phyloP scores from a whole-genome alignment of 805 yeast genomes.

The Wickerhamomyces strasburgensis region DNA sequence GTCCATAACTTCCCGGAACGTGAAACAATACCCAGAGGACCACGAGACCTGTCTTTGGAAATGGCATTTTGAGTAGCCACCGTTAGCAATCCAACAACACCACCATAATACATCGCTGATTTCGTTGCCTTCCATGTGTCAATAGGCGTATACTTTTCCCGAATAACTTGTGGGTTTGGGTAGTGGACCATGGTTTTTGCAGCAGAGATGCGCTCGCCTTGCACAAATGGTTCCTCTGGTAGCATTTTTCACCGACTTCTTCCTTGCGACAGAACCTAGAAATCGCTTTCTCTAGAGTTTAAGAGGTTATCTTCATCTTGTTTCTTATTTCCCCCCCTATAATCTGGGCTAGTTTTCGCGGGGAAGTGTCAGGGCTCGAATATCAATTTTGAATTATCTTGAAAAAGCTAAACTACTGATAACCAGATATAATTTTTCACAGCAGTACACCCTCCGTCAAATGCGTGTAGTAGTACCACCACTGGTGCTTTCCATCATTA shows the following conservation, averaged over 20 bases:
- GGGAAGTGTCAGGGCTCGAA: background rate
- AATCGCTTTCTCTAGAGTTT: background rate
- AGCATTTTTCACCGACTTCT: too few relatives aligned
- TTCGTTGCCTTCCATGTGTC: conserved; percentile 49
- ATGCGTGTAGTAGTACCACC: too few relatives aligned
- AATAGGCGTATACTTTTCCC: conserved; percentile 48
- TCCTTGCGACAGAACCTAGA: background rate
- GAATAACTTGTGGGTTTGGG: conserved; percentile 19
- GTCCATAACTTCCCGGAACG: conserved; percentile 29
- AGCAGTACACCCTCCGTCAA: too few relatives aligned
- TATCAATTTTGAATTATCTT: background rate
- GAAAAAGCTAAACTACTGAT: too few relatives aligned
- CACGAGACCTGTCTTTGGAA: conserved; percentile 34
- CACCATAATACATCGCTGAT: conserved; percentile 40
- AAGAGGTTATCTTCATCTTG: too few relatives aligned
- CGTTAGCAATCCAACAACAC: conserved; percentile 43
- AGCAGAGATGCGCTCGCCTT: too few relatives aligned
- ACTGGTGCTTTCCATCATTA: too few relatives aligned
- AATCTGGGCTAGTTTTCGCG: background rate
- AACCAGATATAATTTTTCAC: too few relatives aligned
- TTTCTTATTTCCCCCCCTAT: background rate
- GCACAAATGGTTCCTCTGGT: too few relatives aligned
- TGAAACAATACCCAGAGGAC: conserved; percentile 31
- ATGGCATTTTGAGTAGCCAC: conserved; percentile 42
- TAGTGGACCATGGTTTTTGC: conserved; percentile 13